phyloP scores from a whole-genome alignment of 305 asterid genomes.

The Withania somnifera region DNA sequence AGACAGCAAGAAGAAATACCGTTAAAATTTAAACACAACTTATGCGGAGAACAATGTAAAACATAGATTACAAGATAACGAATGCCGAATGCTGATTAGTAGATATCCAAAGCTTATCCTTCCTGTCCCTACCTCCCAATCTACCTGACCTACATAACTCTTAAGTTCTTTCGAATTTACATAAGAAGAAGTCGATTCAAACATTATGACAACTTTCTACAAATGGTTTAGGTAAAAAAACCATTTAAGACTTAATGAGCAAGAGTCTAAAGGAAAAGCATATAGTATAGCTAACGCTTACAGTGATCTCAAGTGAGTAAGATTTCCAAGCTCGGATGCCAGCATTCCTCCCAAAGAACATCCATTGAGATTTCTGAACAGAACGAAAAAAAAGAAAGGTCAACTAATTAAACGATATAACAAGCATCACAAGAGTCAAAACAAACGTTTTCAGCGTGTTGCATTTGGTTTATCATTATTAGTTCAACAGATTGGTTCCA shows the following conservation, averaged over 20 bases:
- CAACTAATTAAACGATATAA: neutral
- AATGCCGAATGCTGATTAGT: neutral
- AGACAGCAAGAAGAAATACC: neutral
- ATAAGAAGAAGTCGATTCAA: neutral
- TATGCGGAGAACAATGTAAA: neutral
- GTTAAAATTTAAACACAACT: neutral
- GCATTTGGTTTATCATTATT: neutral
- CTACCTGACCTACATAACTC: neutral
- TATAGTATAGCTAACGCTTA: conserved; percentile 29
- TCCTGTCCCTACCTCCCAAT: neutral
- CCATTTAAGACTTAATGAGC: neutral
- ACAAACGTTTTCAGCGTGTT: neutral
- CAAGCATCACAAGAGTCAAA: neutral
- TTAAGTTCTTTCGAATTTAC: neutral
- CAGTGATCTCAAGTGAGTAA: conserved; percentile 56
- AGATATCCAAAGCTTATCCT: neutral
- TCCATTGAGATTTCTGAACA: conserved; percentile 65
- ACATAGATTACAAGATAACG: neutral
- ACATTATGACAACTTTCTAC: neutral
- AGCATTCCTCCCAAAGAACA: conserved; percentile 54
- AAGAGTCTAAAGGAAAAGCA: neutral
- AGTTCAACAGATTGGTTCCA: neutral
- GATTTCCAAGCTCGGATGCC: conserved; percentile 75
- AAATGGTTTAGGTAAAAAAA: neutral
- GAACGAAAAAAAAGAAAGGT: neutral